Evolutionary conservation across 2,329 filamentous ascomycete species (phyloP).

Genomic region (Biscogniauxia marginata): DNA sequence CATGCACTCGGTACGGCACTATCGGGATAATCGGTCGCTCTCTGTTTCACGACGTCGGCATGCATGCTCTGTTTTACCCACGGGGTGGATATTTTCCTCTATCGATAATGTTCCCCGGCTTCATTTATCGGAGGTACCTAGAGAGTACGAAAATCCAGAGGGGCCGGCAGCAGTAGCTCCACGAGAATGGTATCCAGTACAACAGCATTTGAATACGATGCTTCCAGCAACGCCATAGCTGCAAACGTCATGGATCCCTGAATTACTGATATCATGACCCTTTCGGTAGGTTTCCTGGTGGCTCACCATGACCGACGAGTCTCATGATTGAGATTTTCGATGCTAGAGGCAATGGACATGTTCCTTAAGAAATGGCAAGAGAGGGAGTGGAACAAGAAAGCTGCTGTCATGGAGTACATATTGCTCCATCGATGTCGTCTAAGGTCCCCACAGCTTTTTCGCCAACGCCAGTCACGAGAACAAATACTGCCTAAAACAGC

Average conservation of each 20-base stretch:
- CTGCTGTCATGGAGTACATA: not conserved
- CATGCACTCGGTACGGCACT: not conserved
- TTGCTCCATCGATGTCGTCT: not conserved
- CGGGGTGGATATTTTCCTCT: not conserved
- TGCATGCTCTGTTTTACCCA: not conserved
- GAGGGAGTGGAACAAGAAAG: not conserved
- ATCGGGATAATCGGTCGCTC: not conserved
- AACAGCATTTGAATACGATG: not conserved
- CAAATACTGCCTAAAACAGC: slow-evolving; percentile 1
- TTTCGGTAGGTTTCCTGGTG: not conserved
- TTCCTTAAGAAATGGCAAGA: not conserved
- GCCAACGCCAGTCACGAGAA: not conserved
- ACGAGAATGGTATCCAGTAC: not conserved
- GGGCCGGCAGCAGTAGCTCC: not conserved
- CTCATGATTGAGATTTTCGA: not conserved
- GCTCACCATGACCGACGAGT: not conserved
- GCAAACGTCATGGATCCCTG: not conserved
- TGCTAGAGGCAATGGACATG: not conserved
- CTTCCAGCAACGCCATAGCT: not conserved
- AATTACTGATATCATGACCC: not conserved
- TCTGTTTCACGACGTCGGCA: not conserved
- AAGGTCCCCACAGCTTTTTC: not conserved
- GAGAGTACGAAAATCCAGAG: not conserved
- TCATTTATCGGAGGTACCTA: not conserved
- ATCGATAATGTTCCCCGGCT: not conserved